Base-by-base conservation (phyloP, 2,329 filamentous ascomycete species). In the Exophiala viscosa region DNA sequence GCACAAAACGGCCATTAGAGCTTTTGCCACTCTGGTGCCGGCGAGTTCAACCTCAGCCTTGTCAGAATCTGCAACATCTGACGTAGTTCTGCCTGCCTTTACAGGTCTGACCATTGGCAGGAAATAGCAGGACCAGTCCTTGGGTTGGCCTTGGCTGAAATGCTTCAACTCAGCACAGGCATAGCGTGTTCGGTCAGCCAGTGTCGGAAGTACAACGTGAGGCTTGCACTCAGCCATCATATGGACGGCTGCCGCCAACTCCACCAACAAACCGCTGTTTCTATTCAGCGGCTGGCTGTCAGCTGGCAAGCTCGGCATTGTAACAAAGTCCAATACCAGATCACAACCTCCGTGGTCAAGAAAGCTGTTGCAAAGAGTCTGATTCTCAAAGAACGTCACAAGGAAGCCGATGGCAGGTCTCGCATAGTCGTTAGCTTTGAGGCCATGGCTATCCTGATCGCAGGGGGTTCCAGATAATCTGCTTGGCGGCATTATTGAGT, bases 181-280 rank as follows among this genome's bases (percentile, higher is more conserved):
- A 44, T 76, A 73, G 62, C 92, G 85, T 11, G 87, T 82, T 43
- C 91, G 85, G 58, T 82, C 82, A 53, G 96, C 74, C 23, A 99
- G 72, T 3, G 89, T 88, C 0, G 92, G 91, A 6, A 99, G 75
- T 1, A 90, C 85, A 15, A 95, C 76, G 61, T 92, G 83, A 1
- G 91, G 85, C 54, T 88, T 89, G 20, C 84, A 81, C 62, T 97
- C 92, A 5, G 91, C 82, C 58, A 96, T 79, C 59, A 86, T 80
- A 58, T 88, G 83, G 45, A 96, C 77, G 9, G 95, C 85, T 33
- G 83, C 81, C 13, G 85, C 82, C 48, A 96, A 76, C 54, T 86
- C 83, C 54, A 85, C 81, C 50, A 85, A 85, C 34, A 61, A 41
- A 15, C 57, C 54, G 64, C 88, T 81, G 61, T 84, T 84, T 11